Base-by-base conservation (phyloP, 805 yeast species). In the Suhomyces kilbournensis region DNA sequence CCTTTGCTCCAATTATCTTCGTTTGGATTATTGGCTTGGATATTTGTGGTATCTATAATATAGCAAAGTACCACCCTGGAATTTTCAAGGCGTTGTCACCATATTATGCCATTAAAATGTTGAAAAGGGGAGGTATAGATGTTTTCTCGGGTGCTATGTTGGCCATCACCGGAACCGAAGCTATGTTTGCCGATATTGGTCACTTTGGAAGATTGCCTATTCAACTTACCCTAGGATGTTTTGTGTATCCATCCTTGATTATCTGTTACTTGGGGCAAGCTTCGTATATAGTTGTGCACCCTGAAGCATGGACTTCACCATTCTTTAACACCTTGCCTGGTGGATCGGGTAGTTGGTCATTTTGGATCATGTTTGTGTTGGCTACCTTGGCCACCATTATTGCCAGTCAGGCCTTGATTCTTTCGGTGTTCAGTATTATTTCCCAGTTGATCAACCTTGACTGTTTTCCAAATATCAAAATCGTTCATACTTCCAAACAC, bases 131-230 rank as follows among this genome's bases (percentile, higher is more conserved):
- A 3, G 74, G 72, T 19, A 66, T 78, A 26, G 81, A 76, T 59
- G 67, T 72, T 2, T 67, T 83, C 30, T 75, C 80, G 9, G 77
- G 80, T 3, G 79, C 80, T 3, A 75, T 82, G 79, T 74, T 83
- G 44, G 69, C 82, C 1, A 65, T 83, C 23, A 82, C 88, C 0
- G 87, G 87, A 30, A 70, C 80, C 3, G 87, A 83, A 56, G 85
- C 86, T 6, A 78, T 83, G 83, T 83, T 83, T 67, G 84, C 86
- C 1, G 86, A 83, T 63, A 70, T 82, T 48, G 82, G 85, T 3
- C 84, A 80, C 59, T 80, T 82, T 59, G 81, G 84, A 2, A 69
- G 71, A 23, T 56, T 69, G 4, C 78, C 86, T 0, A 71, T 81
- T 45, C 83, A 80, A 55, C 49, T 82, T 9, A 73, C 85, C 7